Percentiles rank a stretch among this genome's conserved stretches.
Conservation (phyloP, 2,329 filamentous ascomycete species). For the Dactylellina cionopaga region DNA sequence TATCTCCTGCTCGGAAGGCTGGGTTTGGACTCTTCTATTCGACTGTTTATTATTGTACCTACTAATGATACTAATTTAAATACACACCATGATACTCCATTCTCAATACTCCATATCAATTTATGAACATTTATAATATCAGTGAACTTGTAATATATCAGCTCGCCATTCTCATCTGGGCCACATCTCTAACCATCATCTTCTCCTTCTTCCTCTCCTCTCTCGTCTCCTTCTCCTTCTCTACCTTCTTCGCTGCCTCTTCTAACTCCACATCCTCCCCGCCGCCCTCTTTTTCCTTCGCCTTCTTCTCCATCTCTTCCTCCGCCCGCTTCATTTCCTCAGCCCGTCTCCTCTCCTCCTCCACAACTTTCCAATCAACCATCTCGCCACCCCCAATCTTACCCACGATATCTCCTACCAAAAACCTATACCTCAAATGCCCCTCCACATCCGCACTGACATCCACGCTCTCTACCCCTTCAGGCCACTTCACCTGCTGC, state of each 20-base stretch:
- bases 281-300: slow-evolving; percentile 36
- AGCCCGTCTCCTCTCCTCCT: slow-evolving; percentile 57
- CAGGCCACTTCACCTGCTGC: slow-evolving; percentile 75
- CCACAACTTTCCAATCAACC: slow-evolving; percentile 62
- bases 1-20: too few species aligned
- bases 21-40: too few species aligned
- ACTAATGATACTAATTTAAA: too few species aligned
- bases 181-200: slow-evolving; percentile 56
- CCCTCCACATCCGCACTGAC: slow-evolving; percentile 73
- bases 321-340: slow-evolving; percentile 46
- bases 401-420: slow-evolving; percentile 73
- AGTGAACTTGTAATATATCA: too few species aligned
- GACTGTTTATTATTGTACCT: too few species aligned
- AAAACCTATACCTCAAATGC: slow-evolving; percentile 75
- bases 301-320: slow-evolving; percentile 50
- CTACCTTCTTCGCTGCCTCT: slow-evolving; percentile 51
- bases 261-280: slow-evolving; percentile 31
- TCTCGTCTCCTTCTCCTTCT: slow-evolving; percentile 50
- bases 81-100: slow-evolving; percentile 6
- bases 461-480: slow-evolving; percentile 74
- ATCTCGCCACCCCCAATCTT: slow-evolving; percentile 76
- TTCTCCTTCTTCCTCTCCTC: slow-evolving; percentile 47
- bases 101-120: too few species aligned
- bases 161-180: slow-evolving; percentile 39
- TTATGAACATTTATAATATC: too few species aligned